A percentile compares a stretch with the other conserved stretches of the same genome.
These are phyloP conservation scores for Xylaria sp. DNA, from an alignment of 2,329 filamentous ascomycete genomes.

Conservation along the genomic window DNA sequence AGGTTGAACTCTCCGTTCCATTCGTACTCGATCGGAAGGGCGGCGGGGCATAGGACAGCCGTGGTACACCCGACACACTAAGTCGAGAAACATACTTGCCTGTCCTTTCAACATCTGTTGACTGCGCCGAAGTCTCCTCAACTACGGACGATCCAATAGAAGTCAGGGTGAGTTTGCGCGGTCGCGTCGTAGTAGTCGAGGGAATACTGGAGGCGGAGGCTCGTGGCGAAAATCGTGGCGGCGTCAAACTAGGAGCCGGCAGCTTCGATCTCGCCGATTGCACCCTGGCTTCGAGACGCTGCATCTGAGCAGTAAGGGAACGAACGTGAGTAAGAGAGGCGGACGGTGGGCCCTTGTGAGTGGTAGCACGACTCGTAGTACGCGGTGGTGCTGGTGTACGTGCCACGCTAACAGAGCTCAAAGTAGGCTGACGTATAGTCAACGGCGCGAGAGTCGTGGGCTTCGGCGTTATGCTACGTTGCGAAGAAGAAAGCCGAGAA, in stretches of 20 bases:
- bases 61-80: constrained; percentile 57
- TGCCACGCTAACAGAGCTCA: constrained; percentile 44
- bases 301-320: constrained; percentile 92
- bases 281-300: constrained; percentile 88
- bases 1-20: constrained; percentile 37
- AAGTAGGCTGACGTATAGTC: constrained; percentile 34
- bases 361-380: constrained; percentile 40
- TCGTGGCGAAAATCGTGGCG: constrained; percentile 75
- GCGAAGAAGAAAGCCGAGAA: constrained; percentile 50
- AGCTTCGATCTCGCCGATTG: constrained; percentile 88
- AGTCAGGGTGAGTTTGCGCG: constrained; percentile 61
- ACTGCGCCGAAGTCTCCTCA: constrained; percentile 49
- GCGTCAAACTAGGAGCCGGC: constrained; percentile 71
- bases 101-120: constrained; percentile 36
- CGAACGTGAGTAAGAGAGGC: constrained; percentile 88
- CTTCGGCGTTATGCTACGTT: constrained; percentile 51
- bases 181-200: constrained; percentile 59
- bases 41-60: constrained; percentile 58
- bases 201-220: constrained; percentile 43
- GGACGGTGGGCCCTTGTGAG: constrained; percentile 50
- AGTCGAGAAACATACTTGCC: constrained; percentile 52
- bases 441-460: constrained; percentile 39
- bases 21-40: constrained; percentile 47
- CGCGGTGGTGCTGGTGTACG: constrained; percentile 45
- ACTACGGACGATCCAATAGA: constrained; percentile 46